Evolutionary conservation across 306 rosid species (phyloP).

Genomic region (Prinsepia uniflora): DNA sequence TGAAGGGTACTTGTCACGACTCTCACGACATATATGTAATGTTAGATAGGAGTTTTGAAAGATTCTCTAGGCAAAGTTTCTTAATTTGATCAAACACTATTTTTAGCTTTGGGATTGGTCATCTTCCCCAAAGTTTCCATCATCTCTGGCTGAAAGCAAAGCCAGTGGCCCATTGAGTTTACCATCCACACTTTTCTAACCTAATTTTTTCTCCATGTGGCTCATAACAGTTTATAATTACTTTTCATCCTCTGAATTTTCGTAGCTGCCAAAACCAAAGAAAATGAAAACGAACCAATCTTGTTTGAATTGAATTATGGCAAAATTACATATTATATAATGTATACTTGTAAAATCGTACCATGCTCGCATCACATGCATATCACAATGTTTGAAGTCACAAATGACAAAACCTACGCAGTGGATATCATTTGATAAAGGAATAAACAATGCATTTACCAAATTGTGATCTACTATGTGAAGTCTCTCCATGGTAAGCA

Average conservation of each 20-base stretch:
- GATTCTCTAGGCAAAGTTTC: neutral
- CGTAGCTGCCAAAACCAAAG: conserved; percentile 10
- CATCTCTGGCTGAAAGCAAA: conserved; percentile 11
- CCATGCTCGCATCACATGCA: conserved; percentile 67
- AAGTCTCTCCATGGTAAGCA: neutral
- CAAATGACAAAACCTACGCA: neutral
- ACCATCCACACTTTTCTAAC: conserved; percentile 32
- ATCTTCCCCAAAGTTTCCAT: conserved; percentile 3
- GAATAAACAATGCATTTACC: no score
- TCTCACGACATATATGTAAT: neutral
- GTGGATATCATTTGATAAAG: no score
- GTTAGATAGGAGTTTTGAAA: neutral
- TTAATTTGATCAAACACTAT: conserved; percentile 15
- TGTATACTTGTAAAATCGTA: conserved; percentile 17
- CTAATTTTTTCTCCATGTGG: conserved; percentile 24
- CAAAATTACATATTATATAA: neutral
- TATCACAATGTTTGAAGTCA: conserved; percentile 29
- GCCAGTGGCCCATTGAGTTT: conserved; percentile 14
- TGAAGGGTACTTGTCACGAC: no score
- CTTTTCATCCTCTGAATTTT: neutral
- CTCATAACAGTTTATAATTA: neutral
- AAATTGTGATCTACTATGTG: neutral
- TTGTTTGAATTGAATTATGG: conserved; percentile 1
- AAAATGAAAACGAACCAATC: conserved; percentile 32
- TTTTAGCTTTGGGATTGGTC: conserved; percentile 5